A percentile compares a stretch with the other conserved stretches of the same genome.
These are phyloP conservation scores for Lentinula lateritia DNA, from an alignment of 768 basidiomycete species.

Conservation along the genomic window DNA sequence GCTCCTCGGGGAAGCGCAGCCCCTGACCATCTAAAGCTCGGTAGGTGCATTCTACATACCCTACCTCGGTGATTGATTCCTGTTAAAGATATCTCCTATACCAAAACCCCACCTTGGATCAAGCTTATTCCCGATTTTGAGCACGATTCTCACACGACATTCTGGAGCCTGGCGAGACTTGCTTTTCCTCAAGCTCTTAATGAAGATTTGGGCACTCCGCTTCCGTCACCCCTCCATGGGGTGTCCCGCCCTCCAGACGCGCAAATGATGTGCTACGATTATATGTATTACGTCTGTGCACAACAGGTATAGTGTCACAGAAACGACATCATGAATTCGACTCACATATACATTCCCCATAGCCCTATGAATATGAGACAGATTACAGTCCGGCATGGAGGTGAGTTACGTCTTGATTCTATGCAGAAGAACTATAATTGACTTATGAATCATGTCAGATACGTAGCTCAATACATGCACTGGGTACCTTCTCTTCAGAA, in stretches of 20 bases:
- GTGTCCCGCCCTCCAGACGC: constrained; percentile 45
- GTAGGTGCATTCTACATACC: constrained; percentile 14
- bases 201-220: constrained; percentile 29
- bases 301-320: constrained; percentile 30
- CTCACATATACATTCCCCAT: constrained; percentile 5
- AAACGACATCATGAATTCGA: background rate
- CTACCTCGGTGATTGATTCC: too few relatives aligned
- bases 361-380: constrained; percentile 51
- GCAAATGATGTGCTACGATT: constrained; percentile 47
- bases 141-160: constrained; percentile 38
- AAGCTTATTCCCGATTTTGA: constrained; percentile 40
- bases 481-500: constrained; percentile 38
- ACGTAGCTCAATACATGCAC: constrained; percentile 45
- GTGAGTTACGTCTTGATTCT: background rate
- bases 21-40: constrained; percentile 34
- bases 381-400: constrained; percentile 59
- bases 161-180: constrained; percentile 41
- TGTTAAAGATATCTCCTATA: constrained; percentile 45
- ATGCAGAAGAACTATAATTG: background rate
- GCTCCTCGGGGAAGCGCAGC: constrained; percentile 33
- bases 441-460: constrained; percentile 7
- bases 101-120: constrained; percentile 41
- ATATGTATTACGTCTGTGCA: constrained; percentile 43
- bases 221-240: constrained; percentile 32
- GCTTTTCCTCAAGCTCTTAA: constrained; percentile 39